Base-by-base conservation (phyloP, 306 rosid genomes). In the Dalbergia cochinchinensis region DNA sequence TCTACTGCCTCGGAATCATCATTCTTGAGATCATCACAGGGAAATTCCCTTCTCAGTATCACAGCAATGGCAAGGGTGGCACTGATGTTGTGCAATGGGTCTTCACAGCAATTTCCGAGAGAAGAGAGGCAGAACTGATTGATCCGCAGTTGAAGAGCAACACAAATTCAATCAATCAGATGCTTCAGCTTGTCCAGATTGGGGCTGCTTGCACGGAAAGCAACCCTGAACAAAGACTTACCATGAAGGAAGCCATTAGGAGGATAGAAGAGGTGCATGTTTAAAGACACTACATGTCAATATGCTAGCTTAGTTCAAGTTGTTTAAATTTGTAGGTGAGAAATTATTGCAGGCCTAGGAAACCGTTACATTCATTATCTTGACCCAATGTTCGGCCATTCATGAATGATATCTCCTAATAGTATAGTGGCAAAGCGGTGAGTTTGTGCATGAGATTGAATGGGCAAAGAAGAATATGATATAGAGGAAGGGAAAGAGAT, bases 51-150 rank as follows among this genome's bases (percentile, higher is more conserved):
- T 91, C 96, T 70, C 96, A 95, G 35, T 95, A 92, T 84, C 93
- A 89, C 8, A 88, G 80, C 74, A 90, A 85, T 13, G 96, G 90
- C 26, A 95, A 90, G 81, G 99, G 98, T 3, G 99, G 99, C 15
- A 93, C 88, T 0, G 94, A 95, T 42, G 94, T 93, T 0, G 97
- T 93, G 78, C 90, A 89, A 34, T 95, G 96, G 99, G 96, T 89
- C 5, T 72, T 74, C 44, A 79, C 88, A 0, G 96, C 96, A 0
- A 83, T 82, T 4, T 70, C 87, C 0, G 94, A 89, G 51, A 78
- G 83, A 50, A 85, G 90, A 73, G 94, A 91, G 47, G 82, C 74
- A 0, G 98, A 93, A 0, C 22, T 90, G 71, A 88, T 93, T 11
- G 99, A 95, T 76, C 98, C 98, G 0, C 96, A 90, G 76, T 74